Evolutionary conservation across 1,284 basidiomycete species (phyloP), one percentile per base, ranked within the genome.

Genomic region (Naganishia sp.): DNA sequence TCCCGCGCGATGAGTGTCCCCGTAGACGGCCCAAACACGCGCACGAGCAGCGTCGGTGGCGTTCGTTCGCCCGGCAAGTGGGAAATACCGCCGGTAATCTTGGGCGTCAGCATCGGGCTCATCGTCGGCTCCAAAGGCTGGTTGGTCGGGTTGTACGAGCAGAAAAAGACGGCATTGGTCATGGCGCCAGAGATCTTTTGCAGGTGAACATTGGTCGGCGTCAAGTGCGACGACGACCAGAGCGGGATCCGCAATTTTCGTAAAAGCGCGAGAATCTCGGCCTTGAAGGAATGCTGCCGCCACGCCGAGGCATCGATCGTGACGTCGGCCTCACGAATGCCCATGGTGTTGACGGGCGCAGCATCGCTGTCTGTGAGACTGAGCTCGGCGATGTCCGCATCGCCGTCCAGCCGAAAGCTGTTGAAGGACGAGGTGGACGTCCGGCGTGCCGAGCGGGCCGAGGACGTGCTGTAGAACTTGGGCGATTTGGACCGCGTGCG

Each of bases 101-200:
- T 78, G 3, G 78, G 78, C 6, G 78, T 79, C 21, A 79, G 71
- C 59, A 80, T 59, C 13, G 78, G 77, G 18, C 77, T 78, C 72
- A 78, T 76, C 52, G 74, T 74, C 5, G 77, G 76, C 18, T 73
- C 76, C 0, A 74, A 75, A 6, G 75, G 75, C 65, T 70, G 70
- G 9, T 75, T 73, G 18, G 72, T 71, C 7, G 75, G 79, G 66
- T 79, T 81, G 75, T 79, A 83, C 21, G 82, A 90, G 59, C 96
- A 88, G 79, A 96, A 97, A 80, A 92, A 96, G 64, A 97, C 92
- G 68, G 91, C 89, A 76, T 97, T 97, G 50, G 94, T 97, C 72
- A 95, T 80, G 21, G 91, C 89, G 16, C 94, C 93, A 10, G 92
- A 90, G n/a, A 92, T 88, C 77, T 89, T 93, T 73, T 83, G 83